Conservation (phyloP, 1,284 basidiomycete genomes). For the Termitomyces sp. region DNA sequence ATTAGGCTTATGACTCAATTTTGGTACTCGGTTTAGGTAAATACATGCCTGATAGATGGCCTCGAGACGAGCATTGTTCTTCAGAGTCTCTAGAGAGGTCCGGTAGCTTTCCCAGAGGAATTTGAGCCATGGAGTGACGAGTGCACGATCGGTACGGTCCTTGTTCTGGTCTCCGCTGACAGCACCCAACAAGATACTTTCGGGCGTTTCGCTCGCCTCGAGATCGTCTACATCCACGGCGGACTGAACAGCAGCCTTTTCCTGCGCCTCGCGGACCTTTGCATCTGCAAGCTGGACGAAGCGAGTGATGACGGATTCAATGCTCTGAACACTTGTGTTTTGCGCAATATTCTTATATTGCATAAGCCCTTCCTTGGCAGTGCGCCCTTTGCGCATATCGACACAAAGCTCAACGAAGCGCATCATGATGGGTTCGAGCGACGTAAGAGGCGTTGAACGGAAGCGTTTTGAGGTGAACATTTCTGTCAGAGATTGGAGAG, state of each 20-base stretch:
- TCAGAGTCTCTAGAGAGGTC: slow-evolving; percentile 92
- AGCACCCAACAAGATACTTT: slow-evolving; percentile 83
- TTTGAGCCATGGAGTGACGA: slow-evolving; percentile 97
- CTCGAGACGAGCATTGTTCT: slow-evolving; percentile 95
- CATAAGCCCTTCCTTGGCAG: slow-evolving; percentile 94
- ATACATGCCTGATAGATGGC: slow-evolving; percentile 83
- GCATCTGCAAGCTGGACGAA: slow-evolving; percentile 87
- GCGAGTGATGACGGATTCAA: slow-evolving; percentile 88
- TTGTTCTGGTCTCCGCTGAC: slow-evolving; percentile 91
- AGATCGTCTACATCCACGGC: slow-evolving; percentile 84
- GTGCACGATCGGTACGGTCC: slow-evolving; percentile 91
- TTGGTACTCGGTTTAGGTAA: slow-evolving; percentile 1
- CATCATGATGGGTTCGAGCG: slow-evolving; percentile 94
- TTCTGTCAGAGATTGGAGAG: slow-evolving; percentile 84
- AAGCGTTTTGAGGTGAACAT: slow-evolving; percentile 95
- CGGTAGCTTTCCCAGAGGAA: slow-evolving; percentile 99
- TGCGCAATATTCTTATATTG: slow-evolving; percentile 97
- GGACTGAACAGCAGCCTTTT: slow-evolving; percentile 71
- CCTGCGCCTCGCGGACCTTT: slow-evolving; percentile 84
- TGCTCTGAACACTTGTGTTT: slow-evolving; percentile 86
- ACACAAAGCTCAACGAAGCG: slow-evolving; percentile 95
- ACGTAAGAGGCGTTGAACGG: slow-evolving; percentile 83
- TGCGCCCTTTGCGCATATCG: slow-evolving; percentile 88
- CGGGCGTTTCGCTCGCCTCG: slow-evolving; percentile 88
- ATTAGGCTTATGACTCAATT: slow-evolving; percentile 4